Base-by-base conservation (phyloP, 805 yeast species). In the Ogataea wickerhamii region DNA sequence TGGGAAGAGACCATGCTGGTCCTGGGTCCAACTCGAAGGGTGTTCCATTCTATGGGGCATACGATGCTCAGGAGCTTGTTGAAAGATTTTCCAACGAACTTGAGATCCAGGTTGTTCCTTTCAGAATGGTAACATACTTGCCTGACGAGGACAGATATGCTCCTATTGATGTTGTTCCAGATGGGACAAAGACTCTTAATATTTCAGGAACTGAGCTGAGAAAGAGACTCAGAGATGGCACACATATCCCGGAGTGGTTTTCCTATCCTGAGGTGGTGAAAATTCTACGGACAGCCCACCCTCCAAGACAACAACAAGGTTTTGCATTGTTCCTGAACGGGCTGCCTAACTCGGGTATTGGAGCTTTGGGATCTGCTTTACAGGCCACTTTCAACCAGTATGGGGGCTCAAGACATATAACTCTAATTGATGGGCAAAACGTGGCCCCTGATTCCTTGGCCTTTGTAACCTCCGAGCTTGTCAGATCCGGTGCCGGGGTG, bases 1-100 rank as follows among this genome's bases (percentile, higher is more conserved):
- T 89, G 34, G 98, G 98, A 44, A 83, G 98, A 72, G 97, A 89
- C 65, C 98, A 89, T 59, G 98, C 98, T 37, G 97, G 97, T 44
- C 97, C 98, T 16, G 98, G 97, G 47, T 67, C 71, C 35, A 74
- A 74, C 76, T 87, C 96, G 41, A 71, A 82, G 58, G 97, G 97
- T 46, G 88, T 77, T 37, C 96, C 91, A 48, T 88, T 89, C 70
- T 89, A 89, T 60, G 98, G 97, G 16, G 96, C 98, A 11, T 91
- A 89, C 60, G 98, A 89, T 60, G 97, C 97, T 21, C 97, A 91
- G 69, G 88, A 78, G 24, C 71, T 91, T 40, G 95, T 89, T 46
- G 87, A 80, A 44, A 66, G 78, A 49, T 79, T 77, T 66, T 74
- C 78, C 47, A 76, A 73, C 46, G 97, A 89, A 67, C 74, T 89